phyloP scores from a whole-genome alignment of 1,284 basidiomycete species.

The Apiotrichum mycotoxinovorans region DNA sequence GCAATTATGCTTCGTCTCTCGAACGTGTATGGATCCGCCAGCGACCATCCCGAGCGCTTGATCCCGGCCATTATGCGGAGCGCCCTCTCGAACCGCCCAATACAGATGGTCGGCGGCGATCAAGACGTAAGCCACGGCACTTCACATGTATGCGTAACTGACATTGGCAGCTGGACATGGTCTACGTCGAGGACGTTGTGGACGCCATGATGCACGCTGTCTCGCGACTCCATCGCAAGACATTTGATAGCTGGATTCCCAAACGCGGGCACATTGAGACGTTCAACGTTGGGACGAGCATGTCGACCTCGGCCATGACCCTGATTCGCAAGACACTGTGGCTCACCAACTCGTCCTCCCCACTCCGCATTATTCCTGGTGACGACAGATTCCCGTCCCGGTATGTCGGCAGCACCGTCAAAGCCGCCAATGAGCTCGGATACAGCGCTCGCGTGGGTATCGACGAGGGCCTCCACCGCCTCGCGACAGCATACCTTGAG shows the following conservation, averaged over 20 bases:
- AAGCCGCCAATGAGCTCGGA: conserved; percentile 20
- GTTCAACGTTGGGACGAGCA: no score
- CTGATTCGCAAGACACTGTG: conserved; percentile 30
- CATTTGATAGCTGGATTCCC: not conserved
- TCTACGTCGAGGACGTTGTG: conserved; percentile 35
- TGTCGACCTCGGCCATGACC: conserved; percentile 20
- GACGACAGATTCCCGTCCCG: no score
- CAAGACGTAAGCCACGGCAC: conserved; percentile 34
- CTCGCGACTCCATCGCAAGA: conserved; percentile 11
- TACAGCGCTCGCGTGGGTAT: conserved; percentile 24
- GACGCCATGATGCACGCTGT: conserved; percentile 28
- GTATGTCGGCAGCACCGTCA: no score
- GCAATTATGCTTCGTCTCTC: conserved; percentile 31
- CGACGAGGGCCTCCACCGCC: conserved; percentile 27
- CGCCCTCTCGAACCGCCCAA: conserved; percentile 30
- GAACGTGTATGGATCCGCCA: conserved; percentile 32
- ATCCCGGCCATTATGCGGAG: conserved; percentile 31
- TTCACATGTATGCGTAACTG: no score
- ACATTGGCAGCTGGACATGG: conserved; percentile 27
- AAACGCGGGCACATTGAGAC: conserved; percentile 22
- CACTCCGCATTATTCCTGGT: no score
- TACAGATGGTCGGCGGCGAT: conserved; percentile 39
- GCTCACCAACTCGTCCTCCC: no score
- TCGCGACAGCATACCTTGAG: conserved; percentile 16
- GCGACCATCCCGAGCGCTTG: conserved; percentile 34